These are phyloP conservation scores for Citrus trifoliata DNA, from an alignment of 345 rosid genomes.

Conservation along the genomic window DNA sequence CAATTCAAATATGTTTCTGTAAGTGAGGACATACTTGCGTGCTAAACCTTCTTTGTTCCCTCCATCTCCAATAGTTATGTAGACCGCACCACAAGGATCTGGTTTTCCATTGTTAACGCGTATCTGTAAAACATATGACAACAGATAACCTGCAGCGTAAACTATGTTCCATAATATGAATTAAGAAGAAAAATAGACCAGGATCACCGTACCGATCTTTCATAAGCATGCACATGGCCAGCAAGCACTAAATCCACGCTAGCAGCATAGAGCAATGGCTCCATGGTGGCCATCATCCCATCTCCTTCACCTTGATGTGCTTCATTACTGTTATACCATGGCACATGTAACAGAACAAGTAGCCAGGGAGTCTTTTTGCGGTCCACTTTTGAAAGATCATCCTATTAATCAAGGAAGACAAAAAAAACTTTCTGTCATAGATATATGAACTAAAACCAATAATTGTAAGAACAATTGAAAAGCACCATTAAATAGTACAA, in stretches of 20 bases:
- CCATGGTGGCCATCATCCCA: constrained; percentile 79
- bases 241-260: constrained; percentile 71
- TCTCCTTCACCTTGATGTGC: constrained; percentile 90
- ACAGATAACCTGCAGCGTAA: constrained; percentile 8
- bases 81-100: constrained; percentile 74
- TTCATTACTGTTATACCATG: constrained; percentile 91
- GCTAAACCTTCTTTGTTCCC: constrained; percentile 96
- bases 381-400: constrained; percentile 76
- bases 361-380: constrained; percentile 87
- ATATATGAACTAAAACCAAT: neutral
- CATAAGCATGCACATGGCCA: constrained; percentile 98
- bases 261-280: constrained; percentile 78
- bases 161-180: constrained; percentile 14
- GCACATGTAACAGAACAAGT: constrained; percentile 73
- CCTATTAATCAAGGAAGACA: constrained; percentile 35
- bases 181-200: neutral
- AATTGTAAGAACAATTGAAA: too few relatives aligned
- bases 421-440: neutral
- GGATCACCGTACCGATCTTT: constrained; percentile 59
- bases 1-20: neutral
- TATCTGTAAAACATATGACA: constrained; percentile 35
- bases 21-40: constrained; percentile 42
- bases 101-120: constrained; percentile 65
- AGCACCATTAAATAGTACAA: too few relatives aligned
- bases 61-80: constrained; percentile 92